Base-by-base conservation (phyloP, 2,329 filamentous ascomycete species). In the Ascosphaera acerosa region DNA sequence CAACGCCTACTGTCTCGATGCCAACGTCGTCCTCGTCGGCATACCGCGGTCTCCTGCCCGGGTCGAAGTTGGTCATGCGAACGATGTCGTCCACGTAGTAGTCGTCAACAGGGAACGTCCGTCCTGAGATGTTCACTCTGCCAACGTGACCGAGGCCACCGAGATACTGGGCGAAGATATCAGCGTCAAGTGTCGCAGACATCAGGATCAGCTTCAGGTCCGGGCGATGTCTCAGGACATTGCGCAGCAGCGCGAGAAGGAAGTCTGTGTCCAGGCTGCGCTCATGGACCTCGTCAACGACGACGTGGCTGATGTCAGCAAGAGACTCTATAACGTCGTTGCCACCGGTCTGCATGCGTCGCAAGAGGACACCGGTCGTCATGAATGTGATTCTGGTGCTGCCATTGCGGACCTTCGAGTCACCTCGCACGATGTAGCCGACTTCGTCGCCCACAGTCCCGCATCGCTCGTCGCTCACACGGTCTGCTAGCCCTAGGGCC, bases 261-360 rank as follows among this genome's bases (percentile, higher is more conserved):
- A 97, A 92, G 48, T 97, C 84, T 0, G 82, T 92, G 45, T 94
- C 87, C 6, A 97, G 58, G 52, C 78, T 90, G 33, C 84, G 70
- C 51, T 97, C 84, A 54, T 97, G 84, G 3, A 94, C 84, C 51
- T 97, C 84, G 47, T 97, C 84, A 28, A 94, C 81, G 12, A 94
- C 76, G 5, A 97, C 69, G 47, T 97, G 87, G 41, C 77, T 92
- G 37, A 97, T 73, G 50, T 92, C 78, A 4, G 77, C 76, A 29
- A 97, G 53, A 23, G 81, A 78, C 14, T 73, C 66, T 32, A 77
- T 65, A 1, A 91, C 70, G 44, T 90, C 78, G 15, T 82, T 73
- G 9, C 74, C 67, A 3, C 78, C 82, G 0, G 77, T 87, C 51
- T 97, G 87, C n/a, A 97, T 61, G 9, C 82, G 70, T 37, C 87